A percentile compares a stretch with the other conserved stretches of the same genome.
phyloP scores from a whole-genome alignment of 164 flowering plant genomes.

The Buxus sempervirens region DNA sequence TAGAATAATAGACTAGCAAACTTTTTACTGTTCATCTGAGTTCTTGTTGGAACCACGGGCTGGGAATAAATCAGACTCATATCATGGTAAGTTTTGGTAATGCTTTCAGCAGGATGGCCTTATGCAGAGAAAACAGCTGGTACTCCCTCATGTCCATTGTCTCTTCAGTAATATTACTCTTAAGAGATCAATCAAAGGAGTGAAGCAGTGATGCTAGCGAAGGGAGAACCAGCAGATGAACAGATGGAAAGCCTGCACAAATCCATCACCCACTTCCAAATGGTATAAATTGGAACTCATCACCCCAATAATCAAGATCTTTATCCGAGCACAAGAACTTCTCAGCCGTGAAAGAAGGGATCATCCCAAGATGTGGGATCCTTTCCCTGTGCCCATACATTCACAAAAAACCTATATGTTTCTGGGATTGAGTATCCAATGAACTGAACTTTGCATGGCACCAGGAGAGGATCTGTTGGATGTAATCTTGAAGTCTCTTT shows the following conservation, averaged over 20 bases:
- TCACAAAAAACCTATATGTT: conserved; percentile 45
- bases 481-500: conserved; percentile 56
- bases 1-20: too few relatives aligned
- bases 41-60: background rate
- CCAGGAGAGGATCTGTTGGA: conserved; percentile 47
- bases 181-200: conserved; percentile 16
- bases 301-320: conserved; percentile 34
- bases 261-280: conserved; percentile 45
- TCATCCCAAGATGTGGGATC: conserved; percentile 44
- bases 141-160: conserved; percentile 7
- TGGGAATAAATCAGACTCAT: background rate
- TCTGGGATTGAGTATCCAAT: conserved; percentile 41
- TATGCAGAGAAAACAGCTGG: background rate
- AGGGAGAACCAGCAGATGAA: conserved; percentile 4
- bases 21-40: too few relatives aligned
- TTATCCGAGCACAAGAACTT: conserved; percentile 31
- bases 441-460: conserved; percentile 43
- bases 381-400: conserved; percentile 53
- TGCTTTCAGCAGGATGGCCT: conserved; percentile 6
- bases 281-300: conserved; percentile 36
- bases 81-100: conserved; percentile 1
- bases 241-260: conserved; percentile 24
- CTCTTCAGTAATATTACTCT: background rate
- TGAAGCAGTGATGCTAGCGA: conserved; percentile 13
- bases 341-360: conserved; percentile 44